phyloP scores from a whole-genome alignment of 2,329 filamentous ascomycete species.

The Botryotinia calthae region DNA sequence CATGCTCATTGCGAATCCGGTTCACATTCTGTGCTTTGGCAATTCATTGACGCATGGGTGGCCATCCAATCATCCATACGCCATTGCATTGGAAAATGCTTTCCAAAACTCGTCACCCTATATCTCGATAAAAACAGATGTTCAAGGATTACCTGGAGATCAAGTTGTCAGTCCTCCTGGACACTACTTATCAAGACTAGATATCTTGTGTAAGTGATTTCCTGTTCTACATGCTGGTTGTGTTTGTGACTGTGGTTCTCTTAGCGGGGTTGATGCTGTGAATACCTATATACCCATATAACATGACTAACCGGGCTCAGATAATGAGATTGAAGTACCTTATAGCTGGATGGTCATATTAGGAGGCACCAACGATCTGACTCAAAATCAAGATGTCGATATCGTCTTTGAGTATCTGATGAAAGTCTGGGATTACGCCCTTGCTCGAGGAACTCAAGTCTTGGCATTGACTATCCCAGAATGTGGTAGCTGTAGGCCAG shows the following conservation, averaged over 20 bases:
- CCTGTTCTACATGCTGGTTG: not conserved
- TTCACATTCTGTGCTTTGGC: constrained; percentile 37
- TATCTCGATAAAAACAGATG: constrained; percentile 43
- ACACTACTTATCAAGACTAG: constrained; percentile 33
- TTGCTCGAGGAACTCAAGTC: constrained; percentile 52
- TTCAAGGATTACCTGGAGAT: constrained; percentile 54
- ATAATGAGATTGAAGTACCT: constrained; percentile 25
- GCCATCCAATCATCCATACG: constrained; percentile 52
- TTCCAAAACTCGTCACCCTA: constrained; percentile 48
- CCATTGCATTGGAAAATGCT: constrained; percentile 46
- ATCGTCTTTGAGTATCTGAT: constrained; percentile 51
- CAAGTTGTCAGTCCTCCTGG: constrained; percentile 42
- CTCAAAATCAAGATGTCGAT: constrained; percentile 39
- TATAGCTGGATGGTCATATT: constrained; percentile 61
- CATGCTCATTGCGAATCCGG: constrained; percentile 29
- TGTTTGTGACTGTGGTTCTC: not conserved
- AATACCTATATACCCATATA: not conserved
- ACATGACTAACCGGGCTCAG: constrained; percentile 16
- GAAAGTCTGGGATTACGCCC: constrained; percentile 49
- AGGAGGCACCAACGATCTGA: constrained; percentile 64
- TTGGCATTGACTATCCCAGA: constrained; percentile 64
- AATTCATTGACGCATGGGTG: constrained; percentile 55
- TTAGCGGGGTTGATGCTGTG: not conserved
- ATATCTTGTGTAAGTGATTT: constrained; percentile 39
- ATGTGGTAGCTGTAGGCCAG: constrained; percentile 35